Percentiles rank a stretch among this genome's conserved stretches.
These are phyloP conservation scores for Epichloe aotearoae DNA, from an alignment of 2,329 filamentous ascomycete genomes.

Conservation along the genomic window DNA sequence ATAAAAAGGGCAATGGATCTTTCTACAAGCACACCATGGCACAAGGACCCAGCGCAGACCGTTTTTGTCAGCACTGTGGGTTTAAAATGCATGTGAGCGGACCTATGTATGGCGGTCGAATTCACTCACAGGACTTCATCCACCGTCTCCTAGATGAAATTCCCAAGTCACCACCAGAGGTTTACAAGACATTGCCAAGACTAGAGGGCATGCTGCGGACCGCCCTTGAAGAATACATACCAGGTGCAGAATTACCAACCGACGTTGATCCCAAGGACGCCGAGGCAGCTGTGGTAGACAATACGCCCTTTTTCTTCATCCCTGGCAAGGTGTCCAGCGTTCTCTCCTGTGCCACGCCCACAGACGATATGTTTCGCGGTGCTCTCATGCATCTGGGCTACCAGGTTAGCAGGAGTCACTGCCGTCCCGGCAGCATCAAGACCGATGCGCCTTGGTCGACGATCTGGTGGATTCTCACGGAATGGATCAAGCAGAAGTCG, in stretches of 20 bases:
- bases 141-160: constrained; percentile 63
- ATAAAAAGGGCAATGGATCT: constrained; percentile 58
- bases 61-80: constrained; percentile 69
- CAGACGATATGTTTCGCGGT: constrained; percentile 67
- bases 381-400: constrained; percentile 75
- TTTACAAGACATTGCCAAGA: constrained; percentile 68
- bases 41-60: constrained; percentile 52
- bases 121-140: constrained; percentile 78
- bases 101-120: constrained; percentile 85
- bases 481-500: constrained; percentile 73
- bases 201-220: constrained; percentile 87
- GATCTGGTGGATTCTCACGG: constrained; percentile 86
- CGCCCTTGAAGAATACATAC: constrained; percentile 60
- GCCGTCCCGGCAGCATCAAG: constrained; percentile 79
- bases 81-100: constrained; percentile 77
- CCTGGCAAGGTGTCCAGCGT: constrained; percentile 62
- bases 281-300: constrained; percentile 53
- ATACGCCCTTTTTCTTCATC: constrained; percentile 75
- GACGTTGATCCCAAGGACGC: constrained; percentile 26
- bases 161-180: constrained; percentile 48
- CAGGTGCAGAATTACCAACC: constrained; percentile 24
- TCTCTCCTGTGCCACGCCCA: constrained; percentile 66
- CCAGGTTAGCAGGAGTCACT: constrained; percentile 72
- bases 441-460: constrained; percentile 84
- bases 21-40: constrained; percentile 72